Base-by-base conservation (phyloP, 2,329 filamentous ascomycete genomes). In the Colletotrichum sp. region DNA sequence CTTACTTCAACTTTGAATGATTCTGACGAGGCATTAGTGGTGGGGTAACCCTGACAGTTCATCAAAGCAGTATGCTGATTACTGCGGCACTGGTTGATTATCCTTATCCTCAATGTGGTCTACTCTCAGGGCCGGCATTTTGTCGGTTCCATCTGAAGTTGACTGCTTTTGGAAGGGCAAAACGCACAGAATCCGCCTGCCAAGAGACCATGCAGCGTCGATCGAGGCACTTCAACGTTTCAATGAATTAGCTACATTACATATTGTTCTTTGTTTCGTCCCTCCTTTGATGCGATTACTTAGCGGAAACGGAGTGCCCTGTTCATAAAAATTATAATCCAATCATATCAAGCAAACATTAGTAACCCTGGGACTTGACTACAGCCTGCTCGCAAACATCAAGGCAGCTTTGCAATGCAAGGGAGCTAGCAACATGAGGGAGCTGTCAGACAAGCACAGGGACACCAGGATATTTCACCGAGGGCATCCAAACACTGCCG, bases 1-100 rank as follows among this genome's bases (percentile, higher is more conserved):
- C 11, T n/a, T 4, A 13, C 8, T 3, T 7, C 44, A 52, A 22
- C 6, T 22, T 22, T 22, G 44, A 22, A 13, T 13, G 1, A 52
- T 25, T 16, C 70, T 76, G 27, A 76, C 34, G 13, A 2, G 8
- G 29, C 27, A 15, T 6, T 1, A 77, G 72, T 75, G 75, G 68
- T 75, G 67, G 75, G 72, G 75, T 4, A 75, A 75, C 4, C 66
- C 71, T 7, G 57, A 44, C 9, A 75, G 66, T 15, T 64, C 57
- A 27, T 71, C 71, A 8, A 75, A 74, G 59, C 75, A 75, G 64
- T 77, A 77, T 5, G 75, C 75, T 12, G 72, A 77, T 8, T 77
- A 77, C 30, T 77, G 75, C 30, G 72, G 75, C 27, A 75, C 63
- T 27, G 68, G 75, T 1, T 64, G 29, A 67, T 62, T 32, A 13